A percentile compares a stretch with the other conserved stretches of the same genome.
These are phyloP conservation scores for Platanus orientalis DNA, from an alignment of 164 flowering plant species.

Conservation along the genomic window DNA sequence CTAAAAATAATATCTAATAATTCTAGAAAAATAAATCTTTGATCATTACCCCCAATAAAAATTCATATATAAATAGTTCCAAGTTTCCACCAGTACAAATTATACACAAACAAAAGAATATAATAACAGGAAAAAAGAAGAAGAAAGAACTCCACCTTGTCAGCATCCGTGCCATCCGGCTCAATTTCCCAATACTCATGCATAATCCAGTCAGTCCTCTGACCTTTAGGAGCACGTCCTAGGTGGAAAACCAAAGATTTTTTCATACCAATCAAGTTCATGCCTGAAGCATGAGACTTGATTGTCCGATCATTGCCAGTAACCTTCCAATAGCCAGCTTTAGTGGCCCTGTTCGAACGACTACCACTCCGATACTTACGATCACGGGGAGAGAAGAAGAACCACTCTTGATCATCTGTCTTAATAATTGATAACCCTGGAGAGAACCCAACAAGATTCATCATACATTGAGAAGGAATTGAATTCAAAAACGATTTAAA, in stretches of 20 bases:
- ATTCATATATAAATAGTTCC: not conserved
- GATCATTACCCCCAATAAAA: too few species aligned
- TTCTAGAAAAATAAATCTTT: too few species aligned
- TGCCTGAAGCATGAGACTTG: conserved; percentile 21
- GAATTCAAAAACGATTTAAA: too few species aligned
- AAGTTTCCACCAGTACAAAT: not conserved
- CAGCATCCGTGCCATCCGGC: conserved; percentile 53
- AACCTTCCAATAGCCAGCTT: conserved; percentile 75
- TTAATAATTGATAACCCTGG: conserved; percentile 49
- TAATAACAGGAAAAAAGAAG: not conserved
- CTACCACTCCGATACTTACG: conserved; percentile 68
- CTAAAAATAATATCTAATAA: too few species aligned
- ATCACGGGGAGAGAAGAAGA: conserved; percentile 66
- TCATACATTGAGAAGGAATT: not conserved
- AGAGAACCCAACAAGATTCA: too few species aligned
- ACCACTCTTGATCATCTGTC: conserved; percentile 61
- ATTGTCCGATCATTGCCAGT: conserved; percentile 71
- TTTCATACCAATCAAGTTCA: conserved; percentile 49
- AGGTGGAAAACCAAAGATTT: conserved; percentile 67
- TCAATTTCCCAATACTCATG: conserved; percentile 67
- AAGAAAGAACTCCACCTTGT: conserved; percentile 41
- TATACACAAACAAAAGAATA: not conserved
- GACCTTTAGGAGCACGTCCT: conserved; percentile 71
- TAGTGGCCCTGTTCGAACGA: conserved; percentile 63
- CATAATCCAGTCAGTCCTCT: conserved; percentile 64